These are phyloP conservation scores for Tagetes patula DNA, from an alignment of 129 eudicot species.

Conservation along the genomic window DNA sequence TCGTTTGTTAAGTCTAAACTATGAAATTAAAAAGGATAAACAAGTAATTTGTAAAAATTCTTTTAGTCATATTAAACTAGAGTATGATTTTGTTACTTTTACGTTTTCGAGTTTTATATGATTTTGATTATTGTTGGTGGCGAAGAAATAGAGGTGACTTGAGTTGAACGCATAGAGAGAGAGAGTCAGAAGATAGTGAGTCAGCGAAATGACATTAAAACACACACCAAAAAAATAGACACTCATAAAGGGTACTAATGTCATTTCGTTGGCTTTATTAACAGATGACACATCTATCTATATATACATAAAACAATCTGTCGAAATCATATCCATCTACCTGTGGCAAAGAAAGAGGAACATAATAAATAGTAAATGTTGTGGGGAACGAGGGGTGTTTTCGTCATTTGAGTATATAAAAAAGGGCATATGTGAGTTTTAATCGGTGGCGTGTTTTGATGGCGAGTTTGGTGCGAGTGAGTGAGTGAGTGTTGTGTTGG, in stretches of 20 bases:
- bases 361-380: slow-evolving; percentile 28
- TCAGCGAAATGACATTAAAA: neutral
- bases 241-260: slow-evolving; percentile 31
- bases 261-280: slow-evolving; percentile 23
- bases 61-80: too few relatives aligned
- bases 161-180: slow-evolving; percentile 41
- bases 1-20: too few relatives aligned
- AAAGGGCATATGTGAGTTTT: slow-evolving; percentile 17
- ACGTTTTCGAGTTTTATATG: too few relatives aligned
- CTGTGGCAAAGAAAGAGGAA: slow-evolving; percentile 25
- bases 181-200: slow-evolving; percentile 28
- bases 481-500: too few relatives aligned
- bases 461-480: slow-evolving; percentile 52
- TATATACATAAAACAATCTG: slow-evolving; percentile 21
- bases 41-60: too few relatives aligned
- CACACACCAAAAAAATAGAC: slow-evolving; percentile 18
- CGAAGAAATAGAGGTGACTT: slow-evolving; percentile 37
- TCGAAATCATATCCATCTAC: slow-evolving; percentile 41
- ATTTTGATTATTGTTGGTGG: neutral
- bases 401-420: neutral
- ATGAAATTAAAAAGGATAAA: too few relatives aligned
- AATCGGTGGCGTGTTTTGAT: slow-evolving; percentile 68
- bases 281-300: slow-evolving; percentile 9
- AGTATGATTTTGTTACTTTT: too few relatives aligned
- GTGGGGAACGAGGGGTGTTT: slow-evolving; percentile 18